phyloP scores from a whole-genome alignment of 495 filamentous ascomycete species.

The Penicillium verhagenii region DNA sequence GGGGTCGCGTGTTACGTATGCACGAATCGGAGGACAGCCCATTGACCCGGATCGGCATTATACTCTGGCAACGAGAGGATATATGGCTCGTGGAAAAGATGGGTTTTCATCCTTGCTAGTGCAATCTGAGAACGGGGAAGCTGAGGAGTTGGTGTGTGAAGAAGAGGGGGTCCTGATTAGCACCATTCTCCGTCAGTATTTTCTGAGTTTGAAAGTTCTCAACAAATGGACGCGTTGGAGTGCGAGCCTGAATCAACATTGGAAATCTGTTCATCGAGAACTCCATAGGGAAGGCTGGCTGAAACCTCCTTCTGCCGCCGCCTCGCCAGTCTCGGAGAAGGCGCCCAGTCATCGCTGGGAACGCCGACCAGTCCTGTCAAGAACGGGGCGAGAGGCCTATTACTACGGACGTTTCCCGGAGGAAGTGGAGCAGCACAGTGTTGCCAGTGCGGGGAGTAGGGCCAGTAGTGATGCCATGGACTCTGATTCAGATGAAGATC shows the following conservation, averaged over 20 bases:
- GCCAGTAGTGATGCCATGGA: conserved; percentile 38
- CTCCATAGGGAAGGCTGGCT: conserved; percentile 46
- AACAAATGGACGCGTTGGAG: conserved; percentile 72
- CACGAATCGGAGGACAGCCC: conserved; percentile 56
- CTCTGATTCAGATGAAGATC: conserved; percentile 46
- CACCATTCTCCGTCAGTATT: conserved; percentile 84
- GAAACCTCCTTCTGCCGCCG: conserved; percentile 30
- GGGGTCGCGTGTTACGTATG: conserved; percentile 61
- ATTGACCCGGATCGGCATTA: conserved; percentile 63
- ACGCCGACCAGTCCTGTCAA: conserved; percentile 23
- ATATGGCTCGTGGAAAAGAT: conserved; percentile 86
- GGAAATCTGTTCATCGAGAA: conserved; percentile 56
- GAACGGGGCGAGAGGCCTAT: conserved; percentile 27
- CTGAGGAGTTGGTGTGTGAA: conserved; percentile 75
- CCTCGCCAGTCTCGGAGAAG: conserved; percentile 33
- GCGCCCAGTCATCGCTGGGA: conserved; percentile 12
- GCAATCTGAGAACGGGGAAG: conserved; percentile 65
- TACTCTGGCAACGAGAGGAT: conserved; percentile 70
- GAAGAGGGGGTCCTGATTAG: conserved; percentile 84
- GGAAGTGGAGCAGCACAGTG: conserved; percentile 33
- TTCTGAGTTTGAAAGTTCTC: conserved; percentile 76
- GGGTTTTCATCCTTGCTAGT: conserved; percentile 74
- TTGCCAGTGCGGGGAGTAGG: conserved; percentile 25
- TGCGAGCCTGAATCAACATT: conserved; percentile 56
- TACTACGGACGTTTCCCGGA: conserved; percentile 46